Percentiles rank a stretch among this genome's conserved stretches.
Conservation (phyloP, 805 yeast genomes). For the Nakazawaea molendinolei region DNA sequence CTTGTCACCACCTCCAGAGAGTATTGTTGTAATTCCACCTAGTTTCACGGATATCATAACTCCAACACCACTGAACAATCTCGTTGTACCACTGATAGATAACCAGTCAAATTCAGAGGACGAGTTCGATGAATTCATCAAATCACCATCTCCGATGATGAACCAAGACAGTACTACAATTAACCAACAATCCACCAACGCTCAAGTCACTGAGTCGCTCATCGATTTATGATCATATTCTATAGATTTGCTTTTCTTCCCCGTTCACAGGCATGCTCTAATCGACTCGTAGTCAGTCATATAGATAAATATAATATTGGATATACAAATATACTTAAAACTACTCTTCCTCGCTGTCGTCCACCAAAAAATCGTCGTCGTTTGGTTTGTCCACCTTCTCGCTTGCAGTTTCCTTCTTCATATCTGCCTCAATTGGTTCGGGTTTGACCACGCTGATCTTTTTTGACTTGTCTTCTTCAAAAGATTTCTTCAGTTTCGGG, state of each 20-base stretch:
- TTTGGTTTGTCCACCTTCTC: slow-evolving; percentile 16
- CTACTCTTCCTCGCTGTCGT: slow-evolving; percentile 40
- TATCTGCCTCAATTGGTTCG: slow-evolving; percentile 5
- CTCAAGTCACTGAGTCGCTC: not conserved
- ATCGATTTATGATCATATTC: not conserved
- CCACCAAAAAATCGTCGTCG: slow-evolving; percentile 45
- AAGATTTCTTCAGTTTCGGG: slow-evolving; percentile 28
- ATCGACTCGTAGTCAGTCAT: slow-evolving; percentile 21
- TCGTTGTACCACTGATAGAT: not conserved
- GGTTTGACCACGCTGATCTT: slow-evolving; percentile 7
- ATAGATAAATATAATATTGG: no score
- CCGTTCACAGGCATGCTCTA: not conserved
- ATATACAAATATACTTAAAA: not conserved
- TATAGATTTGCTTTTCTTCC: not conserved
- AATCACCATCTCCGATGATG: not conserved
- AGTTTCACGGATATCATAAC: no score
- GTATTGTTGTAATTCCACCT: no score
- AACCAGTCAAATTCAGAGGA: not conserved
- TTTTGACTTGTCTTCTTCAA: slow-evolving; percentile 7
- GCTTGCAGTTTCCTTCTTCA: not conserved
- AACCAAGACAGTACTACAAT: not conserved
- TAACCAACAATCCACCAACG: not conserved
- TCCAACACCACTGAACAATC: no score
- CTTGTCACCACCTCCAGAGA: no score
- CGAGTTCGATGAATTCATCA: slow-evolving; percentile 3